Evolutionary conservation across 208 protist genomes (phyloP), one percentile per base, ranked within the genome.

Genomic region (Leptomonas pyrrhocoris): DNA sequence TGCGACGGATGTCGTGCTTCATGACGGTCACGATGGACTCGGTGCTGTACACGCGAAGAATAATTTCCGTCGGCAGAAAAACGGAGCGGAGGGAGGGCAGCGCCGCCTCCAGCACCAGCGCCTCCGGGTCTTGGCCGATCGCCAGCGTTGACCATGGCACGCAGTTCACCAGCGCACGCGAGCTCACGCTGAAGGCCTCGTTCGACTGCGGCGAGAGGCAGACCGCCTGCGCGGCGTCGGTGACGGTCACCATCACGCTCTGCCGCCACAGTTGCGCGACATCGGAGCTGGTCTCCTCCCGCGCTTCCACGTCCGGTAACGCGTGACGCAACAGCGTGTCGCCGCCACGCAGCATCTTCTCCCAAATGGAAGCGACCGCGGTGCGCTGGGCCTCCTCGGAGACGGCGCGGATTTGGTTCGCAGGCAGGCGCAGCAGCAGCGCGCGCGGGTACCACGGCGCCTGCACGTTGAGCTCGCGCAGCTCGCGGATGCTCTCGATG

Each of bases 161-260:
- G 40, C 85, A 79, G 72, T 88, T 77, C 45, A 74, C 63, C n/a
- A 92, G 54, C 6, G 81, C 81, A 19, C 36, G 46, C 25, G 64
- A 50, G 58, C 80, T 79, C 65, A 91, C 75, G 45, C 80, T 75
- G 66, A 95, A 82, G 45, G 77, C 82, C 62, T 95, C 86, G 78
- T 95, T 92, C 23, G 83, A 85, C 62, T 81, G 64, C 18, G 90
- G 86, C 30, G 88, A 83, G 30, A 95, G 78, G 43, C 76, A 86
- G 51, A 93, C 79, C 15, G 78, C 83, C 50, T 87, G 77, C 7
- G 72, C 82, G 30, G 73, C 79, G 31, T 85, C 85, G 13, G 78
- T 84, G 73, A 90, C 82, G 21, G 85, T 90, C 46, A 83, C 85
- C 68, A 90, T 80, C 28, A 87, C 62, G 25, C 73, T 77, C 70